Evolutionary conservation across 1,139 yeast genomes (phyloP).

Genomic region (Pichia sp.): DNA sequence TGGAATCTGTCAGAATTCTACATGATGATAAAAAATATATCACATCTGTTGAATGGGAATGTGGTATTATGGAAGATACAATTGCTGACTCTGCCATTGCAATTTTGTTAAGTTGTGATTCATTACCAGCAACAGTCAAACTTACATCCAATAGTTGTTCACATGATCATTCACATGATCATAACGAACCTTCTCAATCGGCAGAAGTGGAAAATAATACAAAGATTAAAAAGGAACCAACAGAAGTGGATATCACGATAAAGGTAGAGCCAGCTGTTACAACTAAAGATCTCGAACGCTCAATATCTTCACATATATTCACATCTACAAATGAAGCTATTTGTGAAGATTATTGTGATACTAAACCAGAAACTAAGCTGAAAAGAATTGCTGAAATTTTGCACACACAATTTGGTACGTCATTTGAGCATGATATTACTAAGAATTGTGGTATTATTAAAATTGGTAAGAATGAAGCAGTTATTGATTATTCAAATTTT

Average conservation of each 20-base stretch:
- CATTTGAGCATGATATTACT: slow-evolving; percentile 41
- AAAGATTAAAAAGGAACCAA: background rate
- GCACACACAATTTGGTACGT: slow-evolving; percentile 82
- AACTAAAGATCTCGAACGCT: background rate
- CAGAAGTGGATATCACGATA: background rate
- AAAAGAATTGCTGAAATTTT: slow-evolving; percentile 59
- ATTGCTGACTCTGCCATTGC: slow-evolving; percentile 93
- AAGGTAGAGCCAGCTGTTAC: background rate
- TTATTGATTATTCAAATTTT: slow-evolving; percentile 55
- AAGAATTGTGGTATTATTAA: slow-evolving; percentile 41
- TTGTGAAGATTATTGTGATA: slow-evolving; percentile 29
- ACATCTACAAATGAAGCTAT: background rate
- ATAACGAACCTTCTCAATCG: slow-evolving; percentile 7
- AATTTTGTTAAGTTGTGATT: slow-evolving; percentile 81
- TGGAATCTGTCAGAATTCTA: slow-evolving; percentile 43
- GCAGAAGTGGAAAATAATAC: background rate
- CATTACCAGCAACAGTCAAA: slow-evolving; percentile 92
- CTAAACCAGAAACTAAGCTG: slow-evolving; percentile 47
- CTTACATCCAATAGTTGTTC: slow-evolving; percentile 56
- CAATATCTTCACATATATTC: background rate
- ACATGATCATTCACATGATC: slow-evolving; percentile 42
- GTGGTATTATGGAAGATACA: slow-evolving; percentile 84
- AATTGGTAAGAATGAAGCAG: slow-evolving; percentile 72
- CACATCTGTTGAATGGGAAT: slow-evolving; percentile 81
- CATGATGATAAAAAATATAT: slow-evolving; percentile 37